Conservation (phyloP, 2,329 filamentous ascomycete species). For the Myriosclerotinia curreyana region DNA sequence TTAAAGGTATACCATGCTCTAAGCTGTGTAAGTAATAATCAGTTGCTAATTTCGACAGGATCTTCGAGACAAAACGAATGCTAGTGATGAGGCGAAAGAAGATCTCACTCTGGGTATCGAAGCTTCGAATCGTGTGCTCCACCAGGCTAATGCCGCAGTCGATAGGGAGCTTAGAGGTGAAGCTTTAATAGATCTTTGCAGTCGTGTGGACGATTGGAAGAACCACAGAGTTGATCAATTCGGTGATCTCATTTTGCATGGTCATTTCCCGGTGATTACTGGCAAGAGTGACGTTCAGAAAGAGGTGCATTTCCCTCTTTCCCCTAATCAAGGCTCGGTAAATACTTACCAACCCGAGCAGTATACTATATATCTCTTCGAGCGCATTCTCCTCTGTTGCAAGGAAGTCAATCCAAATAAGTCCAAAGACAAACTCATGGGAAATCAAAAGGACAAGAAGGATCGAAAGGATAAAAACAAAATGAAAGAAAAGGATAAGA, state of each 20-base stretch:
- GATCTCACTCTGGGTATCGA: slow-evolving; percentile 77
- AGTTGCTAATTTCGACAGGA: slow-evolving; percentile 53
- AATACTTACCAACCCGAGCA: slow-evolving; percentile 42
- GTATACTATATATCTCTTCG: slow-evolving; percentile 98
- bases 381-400: slow-evolving; percentile 92
- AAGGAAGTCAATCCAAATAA: slow-evolving; percentile 90
- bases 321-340: slow-evolving; percentile 27
- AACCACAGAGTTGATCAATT: slow-evolving; percentile 88
- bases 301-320: slow-evolving; percentile 48
- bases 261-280: slow-evolving; percentile 88
- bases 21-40: neutral
- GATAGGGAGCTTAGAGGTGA: slow-evolving; percentile 82
- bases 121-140: slow-evolving; percentile 76
- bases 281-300: slow-evolving; percentile 86
- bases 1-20: slow-evolving; percentile 60
- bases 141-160: slow-evolving; percentile 85
- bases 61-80: slow-evolving; percentile 75
- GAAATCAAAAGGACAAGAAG: slow-evolving; percentile 67
- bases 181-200: slow-evolving; percentile 76
- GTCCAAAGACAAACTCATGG: slow-evolving; percentile 68
- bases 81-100: slow-evolving; percentile 65
- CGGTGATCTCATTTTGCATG: slow-evolving; percentile 81
- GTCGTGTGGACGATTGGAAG: slow-evolving; percentile 95
- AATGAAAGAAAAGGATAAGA: slow-evolving; percentile 63
- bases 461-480: slow-evolving; percentile 72